A percentile compares a stretch with the other conserved stretches of the same genome.
phyloP scores from a whole-genome alignment of 495 filamentous ascomycete genomes.

The Xylaria longipes region DNA sequence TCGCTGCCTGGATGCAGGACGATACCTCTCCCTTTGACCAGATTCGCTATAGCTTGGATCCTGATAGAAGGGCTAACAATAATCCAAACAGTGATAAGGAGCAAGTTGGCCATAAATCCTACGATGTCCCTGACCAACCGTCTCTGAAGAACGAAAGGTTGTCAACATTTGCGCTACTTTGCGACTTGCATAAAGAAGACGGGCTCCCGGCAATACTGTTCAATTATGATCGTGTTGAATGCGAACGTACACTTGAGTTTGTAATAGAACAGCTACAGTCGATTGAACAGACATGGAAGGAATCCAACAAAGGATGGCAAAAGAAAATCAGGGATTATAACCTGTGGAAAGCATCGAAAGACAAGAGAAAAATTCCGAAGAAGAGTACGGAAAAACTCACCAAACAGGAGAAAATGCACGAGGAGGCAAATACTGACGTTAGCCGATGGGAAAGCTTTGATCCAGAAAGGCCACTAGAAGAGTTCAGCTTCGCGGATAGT shows the following conservation, averaged over 20 bases:
- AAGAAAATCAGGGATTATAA: slow-evolving; percentile 58
- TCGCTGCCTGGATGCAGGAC: slow-evolving; percentile 67
- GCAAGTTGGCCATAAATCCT: background rate
- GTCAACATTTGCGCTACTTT: slow-evolving; percentile 65
- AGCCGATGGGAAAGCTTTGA: slow-evolving; percentile 67
- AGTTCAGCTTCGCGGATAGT: slow-evolving; percentile 70
- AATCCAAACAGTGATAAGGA: background rate
- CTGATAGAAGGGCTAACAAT: background rate
- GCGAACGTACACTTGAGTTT: slow-evolving; percentile 60
- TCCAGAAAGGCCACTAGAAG: slow-evolving; percentile 64
- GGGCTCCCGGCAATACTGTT: slow-evolving; percentile 78
- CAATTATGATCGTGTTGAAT: slow-evolving; percentile 71
- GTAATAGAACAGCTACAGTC: slow-evolving; percentile 57
- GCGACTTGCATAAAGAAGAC: slow-evolving; percentile 63
- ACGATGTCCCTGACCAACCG: background rate
- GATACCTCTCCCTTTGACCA: slow-evolving; percentile 65
- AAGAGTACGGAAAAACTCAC: slow-evolving; percentile 51
- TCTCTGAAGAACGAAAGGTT: background rate
- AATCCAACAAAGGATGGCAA: slow-evolving; percentile 63
- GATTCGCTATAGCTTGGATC: slow-evolving; percentile 46
- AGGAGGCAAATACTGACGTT: slow-evolving; percentile 59
- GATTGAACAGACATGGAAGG: slow-evolving; percentile 64
- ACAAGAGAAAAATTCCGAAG: slow-evolving; percentile 44
- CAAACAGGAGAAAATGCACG: slow-evolving; percentile 58
- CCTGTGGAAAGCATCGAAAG: slow-evolving; percentile 51